These are phyloP conservation scores for Aristolochia contorta DNA, from an alignment of 164 flowering plant genomes.

Conservation along the genomic window DNA sequence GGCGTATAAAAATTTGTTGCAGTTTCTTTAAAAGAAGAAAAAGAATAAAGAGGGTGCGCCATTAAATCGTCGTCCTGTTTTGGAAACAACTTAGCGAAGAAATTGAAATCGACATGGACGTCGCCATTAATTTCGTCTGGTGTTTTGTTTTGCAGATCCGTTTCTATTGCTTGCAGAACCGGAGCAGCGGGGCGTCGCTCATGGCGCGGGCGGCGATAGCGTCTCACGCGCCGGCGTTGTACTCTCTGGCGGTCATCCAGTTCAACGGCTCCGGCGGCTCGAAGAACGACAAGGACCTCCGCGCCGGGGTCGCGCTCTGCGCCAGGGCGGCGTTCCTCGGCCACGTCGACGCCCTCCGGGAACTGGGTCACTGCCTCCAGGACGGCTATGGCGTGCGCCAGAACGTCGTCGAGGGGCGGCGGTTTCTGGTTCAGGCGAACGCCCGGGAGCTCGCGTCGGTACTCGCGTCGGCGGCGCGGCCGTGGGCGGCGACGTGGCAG, in stretches of 20 bases:
- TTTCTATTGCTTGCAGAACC: conserved; percentile 56
- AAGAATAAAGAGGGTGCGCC: not conserved
- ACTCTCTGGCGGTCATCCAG: conserved; percentile 77
- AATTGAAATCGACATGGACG: no score
- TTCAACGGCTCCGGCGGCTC: conserved; percentile 84
- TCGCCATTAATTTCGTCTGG: not conserved
- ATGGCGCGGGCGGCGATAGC: conserved; percentile 72
- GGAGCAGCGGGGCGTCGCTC: conserved; percentile 62
- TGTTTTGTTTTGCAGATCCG: conserved; percentile 7
- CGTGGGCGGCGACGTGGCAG: conserved; percentile 34
- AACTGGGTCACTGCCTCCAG: conserved; percentile 76
- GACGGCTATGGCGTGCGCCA: conserved; percentile 71
- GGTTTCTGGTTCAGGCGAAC: conserved; percentile 57
- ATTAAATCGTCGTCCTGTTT: not conserved
- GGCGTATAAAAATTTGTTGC: no score
- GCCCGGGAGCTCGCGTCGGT: conserved; percentile 48
- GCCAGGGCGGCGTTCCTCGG: conserved; percentile 68
- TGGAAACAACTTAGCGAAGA: not conserved
- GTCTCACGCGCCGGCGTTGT: conserved; percentile 60
- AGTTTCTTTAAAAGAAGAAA: not conserved
- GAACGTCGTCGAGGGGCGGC: conserved; percentile 49
- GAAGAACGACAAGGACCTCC: conserved; percentile 54
- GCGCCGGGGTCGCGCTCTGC: conserved; percentile 69
- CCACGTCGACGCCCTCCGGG: conserved; percentile 71
- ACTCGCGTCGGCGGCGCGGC: conserved; percentile 18